Conservation (phyloP, 1,284 basidiomycete genomes). For the Tilletia horrida region DNA sequence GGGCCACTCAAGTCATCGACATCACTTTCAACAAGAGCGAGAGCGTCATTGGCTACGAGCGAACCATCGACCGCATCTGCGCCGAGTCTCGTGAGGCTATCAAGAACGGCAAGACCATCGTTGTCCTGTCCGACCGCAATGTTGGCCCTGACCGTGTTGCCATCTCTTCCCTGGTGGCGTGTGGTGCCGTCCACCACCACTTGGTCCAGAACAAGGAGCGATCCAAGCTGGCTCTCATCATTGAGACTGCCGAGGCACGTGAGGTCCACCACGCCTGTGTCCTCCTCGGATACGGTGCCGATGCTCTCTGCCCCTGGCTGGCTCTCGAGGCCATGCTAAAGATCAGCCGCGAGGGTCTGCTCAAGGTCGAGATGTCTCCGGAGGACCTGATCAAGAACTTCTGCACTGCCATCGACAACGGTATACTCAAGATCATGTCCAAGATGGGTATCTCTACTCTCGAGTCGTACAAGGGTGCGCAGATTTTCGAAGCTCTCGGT, state of each 20-base stretch:
- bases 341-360: constrained; percentile 48
- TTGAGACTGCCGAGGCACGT: constrained; percentile 51
- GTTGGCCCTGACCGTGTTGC: constrained; percentile 45
- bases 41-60: constrained; percentile 46
- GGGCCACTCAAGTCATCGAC: constrained; percentile 46
- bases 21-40: constrained; percentile 50
- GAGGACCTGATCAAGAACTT: constrained; percentile 46
- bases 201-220: constrained; percentile 53
- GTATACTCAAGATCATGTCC: constrained; percentile 52
- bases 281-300: constrained; percentile 51
- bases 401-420: constrained; percentile 43
- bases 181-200: constrained; percentile 53
- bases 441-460: constrained; percentile 54
- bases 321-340: constrained; percentile 52
- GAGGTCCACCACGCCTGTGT: constrained; percentile 54
- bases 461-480: constrained; percentile 52
- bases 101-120: constrained; percentile 40
- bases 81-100: constrained; percentile 49
- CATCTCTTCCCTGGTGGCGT: constrained; percentile 48
- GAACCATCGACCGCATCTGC: constrained; percentile 48
- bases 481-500: constrained; percentile 53
- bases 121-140: constrained; percentile 48
- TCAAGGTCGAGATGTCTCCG: constrained; percentile 45
- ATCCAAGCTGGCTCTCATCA: constrained; percentile 46
- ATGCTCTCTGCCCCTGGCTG: constrained; percentile 53